A percentile compares a stretch with the other conserved stretches of the same genome.
These are phyloP conservation scores for Mychonastes homosphaera DNA, from an alignment of 139 green algal species.

Conservation along the genomic window DNA sequence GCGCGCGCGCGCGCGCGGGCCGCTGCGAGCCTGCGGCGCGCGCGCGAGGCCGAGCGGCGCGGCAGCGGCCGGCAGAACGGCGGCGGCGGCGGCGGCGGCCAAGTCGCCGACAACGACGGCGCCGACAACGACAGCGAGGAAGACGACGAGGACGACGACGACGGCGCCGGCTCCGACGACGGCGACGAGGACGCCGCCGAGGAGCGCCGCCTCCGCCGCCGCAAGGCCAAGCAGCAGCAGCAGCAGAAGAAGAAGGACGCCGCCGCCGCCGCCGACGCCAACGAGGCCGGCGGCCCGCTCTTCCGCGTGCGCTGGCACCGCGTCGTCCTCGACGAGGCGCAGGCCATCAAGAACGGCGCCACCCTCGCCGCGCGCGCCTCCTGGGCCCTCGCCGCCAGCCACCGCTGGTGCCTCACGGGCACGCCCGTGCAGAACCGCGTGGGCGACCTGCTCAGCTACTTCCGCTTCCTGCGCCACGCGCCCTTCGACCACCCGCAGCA, in stretches of 20 bases:
- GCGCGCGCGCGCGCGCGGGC: too few relatives aligned
- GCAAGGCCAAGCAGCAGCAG: neutral
- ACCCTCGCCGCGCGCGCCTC: conserved; percentile 59
- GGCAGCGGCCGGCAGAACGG: conserved; percentile 10
- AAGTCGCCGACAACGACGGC: neutral
- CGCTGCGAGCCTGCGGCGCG: too few relatives aligned
- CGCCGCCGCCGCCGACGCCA: neutral
- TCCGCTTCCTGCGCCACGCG: conserved; percentile 52
- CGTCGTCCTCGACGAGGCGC: conserved; percentile 88
- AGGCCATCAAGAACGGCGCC: conserved; percentile 82
- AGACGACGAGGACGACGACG: neutral
- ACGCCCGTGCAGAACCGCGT: conserved; percentile 92
- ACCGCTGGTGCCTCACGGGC: conserved; percentile 78
- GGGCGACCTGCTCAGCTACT: conserved; percentile 83
- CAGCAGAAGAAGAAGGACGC: conserved; percentile 12
- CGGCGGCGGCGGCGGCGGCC: conserved; percentile 2
- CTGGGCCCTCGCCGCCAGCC: conserved; percentile 41
- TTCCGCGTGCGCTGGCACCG: conserved; percentile 51
- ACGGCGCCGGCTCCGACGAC: neutral
- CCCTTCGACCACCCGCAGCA: conserved; percentile 35
- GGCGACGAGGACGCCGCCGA: neutral
- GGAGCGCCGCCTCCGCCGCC: neutral
- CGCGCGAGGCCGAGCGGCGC: conserved; percentile 5
- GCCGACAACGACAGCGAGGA: neutral
- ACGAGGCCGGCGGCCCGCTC: conserved; percentile 18